Evolutionary conservation across 2,329 filamentous ascomycete species (phyloP).

Genomic region (Fusarium burgessii): DNA sequence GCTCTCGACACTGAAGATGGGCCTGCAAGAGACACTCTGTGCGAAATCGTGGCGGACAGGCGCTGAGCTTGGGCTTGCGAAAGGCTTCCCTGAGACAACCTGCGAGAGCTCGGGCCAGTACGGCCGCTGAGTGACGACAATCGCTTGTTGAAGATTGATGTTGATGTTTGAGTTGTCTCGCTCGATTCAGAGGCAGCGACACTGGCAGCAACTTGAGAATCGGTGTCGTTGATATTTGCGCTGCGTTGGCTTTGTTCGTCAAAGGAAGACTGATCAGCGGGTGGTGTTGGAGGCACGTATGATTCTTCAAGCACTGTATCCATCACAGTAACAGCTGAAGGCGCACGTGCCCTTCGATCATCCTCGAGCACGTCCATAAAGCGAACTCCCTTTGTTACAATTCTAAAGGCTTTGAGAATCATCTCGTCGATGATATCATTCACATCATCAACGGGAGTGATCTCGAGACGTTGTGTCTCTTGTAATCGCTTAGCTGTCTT

Average conservation of each 20-base stretch:
- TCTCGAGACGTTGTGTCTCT: constrained; percentile 70
- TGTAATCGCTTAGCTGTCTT: constrained; percentile 89
- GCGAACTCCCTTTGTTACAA: constrained; percentile 89
- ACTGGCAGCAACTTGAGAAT: constrained; percentile 54
- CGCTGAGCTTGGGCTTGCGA: constrained; percentile 57
- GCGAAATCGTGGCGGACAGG: constrained; percentile 69
- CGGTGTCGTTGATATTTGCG: constrained; percentile 56
- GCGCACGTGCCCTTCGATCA: constrained; percentile 63
- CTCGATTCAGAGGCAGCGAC: constrained; percentile 51
- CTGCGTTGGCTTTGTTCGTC: constrained; percentile 52
- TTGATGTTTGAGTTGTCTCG: constrained; percentile 53
- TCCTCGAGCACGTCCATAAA: constrained; percentile 90
- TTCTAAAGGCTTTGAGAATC: constrained; percentile 92
- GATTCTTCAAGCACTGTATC: constrained; percentile 70
- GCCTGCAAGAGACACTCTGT: constrained; percentile 81
- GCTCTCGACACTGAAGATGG: constrained; percentile 72
- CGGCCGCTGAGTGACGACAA: constrained; percentile 60
- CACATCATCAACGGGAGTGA: constrained; percentile 65
- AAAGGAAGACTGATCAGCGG: constrained; percentile 67
- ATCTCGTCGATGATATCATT: constrained; percentile 91
- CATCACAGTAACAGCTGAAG: constrained; percentile 69
- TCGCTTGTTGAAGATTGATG: constrained; percentile 57
- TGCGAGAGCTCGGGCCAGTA: constrained; percentile 47
- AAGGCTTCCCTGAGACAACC: constrained; percentile 54
- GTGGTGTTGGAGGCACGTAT: constrained; percentile 71